Conservation (phyloP, 345 rosid species). For the Erucastrum elatum region DNA sequence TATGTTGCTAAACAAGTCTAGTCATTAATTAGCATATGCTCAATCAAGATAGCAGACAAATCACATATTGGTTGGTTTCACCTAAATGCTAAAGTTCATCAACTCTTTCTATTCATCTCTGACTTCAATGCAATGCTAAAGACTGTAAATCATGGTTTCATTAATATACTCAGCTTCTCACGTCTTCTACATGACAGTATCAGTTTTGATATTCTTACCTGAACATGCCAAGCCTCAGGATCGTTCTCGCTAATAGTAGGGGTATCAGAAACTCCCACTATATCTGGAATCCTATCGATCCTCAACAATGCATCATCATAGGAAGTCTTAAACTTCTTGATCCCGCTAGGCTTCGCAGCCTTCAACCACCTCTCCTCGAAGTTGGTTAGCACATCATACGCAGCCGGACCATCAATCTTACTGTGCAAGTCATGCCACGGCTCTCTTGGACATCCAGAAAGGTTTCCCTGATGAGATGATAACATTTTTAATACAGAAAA, state of each 20-base stretch:
- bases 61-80: not conserved
- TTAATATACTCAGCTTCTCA: not conserved
- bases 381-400: conserved; percentile 88
- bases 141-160: not conserved
- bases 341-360: conserved; percentile 76
- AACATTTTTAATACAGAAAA: not conserved
- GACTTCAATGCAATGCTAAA: not conserved
- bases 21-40: conserved; percentile 6
- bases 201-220: conserved; percentile 49
- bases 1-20: not conserved
- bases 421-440: conserved; percentile 98
- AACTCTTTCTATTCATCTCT: conserved; percentile 12
- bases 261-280: conserved; percentile 61
- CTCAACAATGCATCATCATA: conserved; percentile 85
- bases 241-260: conserved; percentile 47
- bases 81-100: conserved; percentile 1
- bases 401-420: conserved; percentile 95
- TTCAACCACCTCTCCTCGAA: conserved; percentile 93
- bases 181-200: not conserved
- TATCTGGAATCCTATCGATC: conserved; percentile 78
- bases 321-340: conserved; percentile 67
- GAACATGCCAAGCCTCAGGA: conserved; percentile 91
- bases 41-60: not conserved
- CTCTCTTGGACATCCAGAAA: conserved; percentile 82
- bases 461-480: conserved; percentile 50